Base-by-base conservation (phyloP, 306 rosid species). In the Carpinus fangiana region DNA sequence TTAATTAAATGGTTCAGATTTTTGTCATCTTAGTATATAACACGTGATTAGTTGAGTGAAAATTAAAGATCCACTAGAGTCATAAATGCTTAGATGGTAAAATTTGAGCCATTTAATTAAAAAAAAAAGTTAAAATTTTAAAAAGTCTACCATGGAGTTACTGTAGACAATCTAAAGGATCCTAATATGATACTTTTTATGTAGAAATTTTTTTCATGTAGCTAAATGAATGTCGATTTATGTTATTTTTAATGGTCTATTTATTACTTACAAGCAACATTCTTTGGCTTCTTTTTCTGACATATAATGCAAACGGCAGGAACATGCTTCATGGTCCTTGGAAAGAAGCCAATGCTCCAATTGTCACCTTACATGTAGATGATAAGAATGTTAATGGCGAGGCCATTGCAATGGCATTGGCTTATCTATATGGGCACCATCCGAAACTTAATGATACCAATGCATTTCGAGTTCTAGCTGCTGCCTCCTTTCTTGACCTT, bases 311-410 rank as follows among this genome's bases (percentile, higher is more conserved):
- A 72, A 51, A 69, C 80, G 72, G 79, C 21, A 95, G 99, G 89
- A 95, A 95, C 82, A 95, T 95, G 99, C 98, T 95, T 84, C 99
- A 92, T 41, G 99, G 99, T 73, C 99, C 98, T 56, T 95, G 99
- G 99, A 93, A 93, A 90, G 99, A 95, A 89, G 98, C 99, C 59
- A 62, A 78, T 88, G 95, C 98, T 81, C 93, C 96, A 34, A 53
- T 84, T 75, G 86, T 95, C 72, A 87, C 88, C 76, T 86, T 95
- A 69, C 92, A 70, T 62, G 91, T 91, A 13, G 99, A 95, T 76
- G 99, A 95, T 83, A 93, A 87, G 81, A 95, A 95, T 80, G 97
- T 95, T 45, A 95, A 91, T 70, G 86, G 89, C 1, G 96, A 95
- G 61, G 99, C 99, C 14, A 93, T 95, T 73, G 83, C 97, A 57